Evolutionary conservation across 2,329 filamentous ascomycete species (phyloP).

Genomic region (Xylaria sp.): DNA sequence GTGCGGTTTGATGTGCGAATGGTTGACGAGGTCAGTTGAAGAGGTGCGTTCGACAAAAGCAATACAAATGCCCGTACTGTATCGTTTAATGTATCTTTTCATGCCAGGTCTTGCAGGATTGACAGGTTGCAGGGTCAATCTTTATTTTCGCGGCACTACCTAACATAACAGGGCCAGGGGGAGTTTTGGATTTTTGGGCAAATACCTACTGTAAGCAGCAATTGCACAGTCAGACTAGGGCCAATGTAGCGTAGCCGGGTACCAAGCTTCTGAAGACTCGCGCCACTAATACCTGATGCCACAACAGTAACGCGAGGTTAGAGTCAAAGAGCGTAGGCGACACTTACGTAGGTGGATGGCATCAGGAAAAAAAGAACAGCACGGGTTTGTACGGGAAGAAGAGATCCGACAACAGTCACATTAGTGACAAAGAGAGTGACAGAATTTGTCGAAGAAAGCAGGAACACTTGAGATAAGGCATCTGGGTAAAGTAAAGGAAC

Average conservation of each 20-base stretch:
- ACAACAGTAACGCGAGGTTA: conserved; percentile 6
- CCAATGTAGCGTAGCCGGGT: conserved; percentile 7
- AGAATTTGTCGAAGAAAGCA: background rate
- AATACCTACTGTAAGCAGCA: conserved; percentile 5
- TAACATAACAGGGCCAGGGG: conserved; percentile 20
- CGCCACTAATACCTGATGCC: background rate
- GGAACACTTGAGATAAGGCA: background rate
- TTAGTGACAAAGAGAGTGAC: background rate
- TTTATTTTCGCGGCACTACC: conserved; percentile 33
- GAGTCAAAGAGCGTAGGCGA: background rate
- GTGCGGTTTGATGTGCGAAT: background rate
- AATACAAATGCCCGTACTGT: conserved; percentile 30
- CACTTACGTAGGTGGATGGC: background rate
- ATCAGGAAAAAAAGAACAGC: conserved; percentile 5
- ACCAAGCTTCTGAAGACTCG: background rate
- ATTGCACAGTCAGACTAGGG: conserved; percentile 22
- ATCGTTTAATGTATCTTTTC: conserved; percentile 26
- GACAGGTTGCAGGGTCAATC: conserved; percentile 29
- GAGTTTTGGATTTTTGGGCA: conserved; percentile 3
- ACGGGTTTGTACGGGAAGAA: background rate
- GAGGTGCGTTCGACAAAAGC: conserved; percentile 25
- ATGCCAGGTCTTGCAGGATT: conserved; percentile 27
- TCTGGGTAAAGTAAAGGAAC: background rate
- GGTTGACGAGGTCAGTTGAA: conserved; percentile 11
- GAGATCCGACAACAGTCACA: background rate